phyloP scores from a whole-genome alignment of 1,284 basidiomycete genomes.

The Tilletia horrida region DNA sequence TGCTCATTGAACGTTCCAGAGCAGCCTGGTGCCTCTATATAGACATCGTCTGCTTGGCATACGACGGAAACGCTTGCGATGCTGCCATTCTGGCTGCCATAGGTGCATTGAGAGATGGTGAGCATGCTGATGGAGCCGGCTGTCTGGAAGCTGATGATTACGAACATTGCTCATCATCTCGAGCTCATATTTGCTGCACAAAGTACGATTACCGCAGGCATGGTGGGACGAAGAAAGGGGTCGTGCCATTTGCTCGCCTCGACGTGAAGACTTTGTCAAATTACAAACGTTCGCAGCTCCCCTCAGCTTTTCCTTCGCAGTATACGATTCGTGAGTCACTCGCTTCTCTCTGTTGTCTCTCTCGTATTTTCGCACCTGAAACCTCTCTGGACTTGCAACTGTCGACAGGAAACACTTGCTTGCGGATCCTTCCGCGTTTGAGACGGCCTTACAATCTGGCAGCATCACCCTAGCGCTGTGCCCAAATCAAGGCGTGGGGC shows the following conservation, averaged over 20 bases:
- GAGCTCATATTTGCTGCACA: neutral
- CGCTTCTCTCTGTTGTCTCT: slow-evolving; percentile 17
- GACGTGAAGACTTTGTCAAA: slow-evolving; percentile 57
- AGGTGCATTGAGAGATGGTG: slow-evolving; percentile 78
- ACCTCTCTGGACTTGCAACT: slow-evolving; percentile 9
- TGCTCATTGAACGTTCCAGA: slow-evolving; percentile 76
- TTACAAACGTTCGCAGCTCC: slow-evolving; percentile 63
- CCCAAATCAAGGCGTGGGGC: neutral
- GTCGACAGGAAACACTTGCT: slow-evolving; percentile 66
- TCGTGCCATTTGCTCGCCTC: slow-evolving; percentile 66
- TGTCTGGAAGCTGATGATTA: neutral
- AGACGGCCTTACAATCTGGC: slow-evolving; percentile 69
- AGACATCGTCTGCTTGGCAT: slow-evolving; percentile 90
- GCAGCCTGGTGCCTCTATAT: slow-evolving; percentile 88
- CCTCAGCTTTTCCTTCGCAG: slow-evolving; percentile 71
- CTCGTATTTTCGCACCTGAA: slow-evolving; percentile 15
- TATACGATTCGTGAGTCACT: slow-evolving; percentile 63
- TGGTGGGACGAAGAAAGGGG: slow-evolving; percentile 69
- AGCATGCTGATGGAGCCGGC: slow-evolving; percentile 45
- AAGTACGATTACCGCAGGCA: slow-evolving; percentile 64
- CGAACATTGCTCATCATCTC: neutral
- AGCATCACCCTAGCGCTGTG: slow-evolving; percentile 25
- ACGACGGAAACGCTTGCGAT: slow-evolving; percentile 92
- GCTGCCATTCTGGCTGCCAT: slow-evolving; percentile 82
- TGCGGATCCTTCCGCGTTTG: slow-evolving; percentile 81